Base-by-base conservation (phyloP, 2,329 filamentous ascomycete species). In the Pseudocercospora crystallina region DNA sequence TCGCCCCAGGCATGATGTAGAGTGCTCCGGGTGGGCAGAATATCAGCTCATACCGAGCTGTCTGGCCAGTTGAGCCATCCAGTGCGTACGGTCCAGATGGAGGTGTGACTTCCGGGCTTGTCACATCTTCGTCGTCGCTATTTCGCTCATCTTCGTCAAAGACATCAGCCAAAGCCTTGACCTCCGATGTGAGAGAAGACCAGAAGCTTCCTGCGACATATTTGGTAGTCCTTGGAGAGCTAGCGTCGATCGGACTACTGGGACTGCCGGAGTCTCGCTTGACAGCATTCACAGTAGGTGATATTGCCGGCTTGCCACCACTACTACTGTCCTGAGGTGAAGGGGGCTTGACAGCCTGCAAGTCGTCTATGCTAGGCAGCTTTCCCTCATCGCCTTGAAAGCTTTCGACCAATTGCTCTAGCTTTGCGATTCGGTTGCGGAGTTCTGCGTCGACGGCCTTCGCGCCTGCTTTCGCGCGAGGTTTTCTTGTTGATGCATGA, bases 131-230 rank as follows among this genome's bases (percentile, higher is more conserved):
- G 5, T 61, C 59, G n/a, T 53, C 53, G 29, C 44, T 47, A 30
- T 41, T 45, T 5, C 15, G n/a, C 9, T 48, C 52, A 17, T 62
- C 61, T 13, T 67, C 64, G 33, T 66, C 64, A 17, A 68, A 58
- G 11, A 59, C 63, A 42, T 69, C 64, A 11, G 60, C 54, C 12
- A 69, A 52, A 8, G 61, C 65, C 53, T 65, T 61, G 2, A 68
- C 66, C 47, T 69, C 65, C 5, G 52, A 53, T 4, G 60, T 65
- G 8, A 69, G 56, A 3, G 61, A 61, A 1, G 59, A 61, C 65
- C 65, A 69, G 57, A 69, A 69, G 10, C 50, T 50, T 29, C 62
- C 63, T 9, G 61, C 63, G 8, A 69, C 55, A 40, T 65, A 69
- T 41, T 59, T 64, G 32, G 57, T 61, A 12, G 59, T 56, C n/a